Evolutionary conservation across 2,329 filamentous ascomycete species (phyloP).

Genomic region (Hirsutella minnesotensis): DNA sequence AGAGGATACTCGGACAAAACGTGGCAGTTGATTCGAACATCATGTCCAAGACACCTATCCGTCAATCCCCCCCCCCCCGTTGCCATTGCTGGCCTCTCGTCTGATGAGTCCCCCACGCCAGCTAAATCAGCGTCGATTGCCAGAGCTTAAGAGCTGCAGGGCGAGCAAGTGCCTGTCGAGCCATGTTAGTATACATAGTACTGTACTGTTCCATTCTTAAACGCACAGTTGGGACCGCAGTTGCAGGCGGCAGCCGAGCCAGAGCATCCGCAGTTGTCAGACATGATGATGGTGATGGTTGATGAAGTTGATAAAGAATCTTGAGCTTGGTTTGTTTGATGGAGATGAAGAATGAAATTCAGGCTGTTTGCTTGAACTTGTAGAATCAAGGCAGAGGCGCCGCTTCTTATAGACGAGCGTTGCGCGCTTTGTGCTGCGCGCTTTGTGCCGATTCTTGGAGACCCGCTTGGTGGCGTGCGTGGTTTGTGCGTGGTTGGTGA

Average conservation of each 20-base stretch:
- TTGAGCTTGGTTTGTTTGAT: background rate
- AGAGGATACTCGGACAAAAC: no score
- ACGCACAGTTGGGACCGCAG: constrained; percentile 25
- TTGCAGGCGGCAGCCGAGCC: constrained; percentile 20
- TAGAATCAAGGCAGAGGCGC: constrained; percentile 6
- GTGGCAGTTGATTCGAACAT: no score
- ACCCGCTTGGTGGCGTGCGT: no score
- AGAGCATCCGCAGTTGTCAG: constrained; percentile 25
- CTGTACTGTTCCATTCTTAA: background rate
- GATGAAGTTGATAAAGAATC: constrained; percentile 2
- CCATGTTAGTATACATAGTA: no score
- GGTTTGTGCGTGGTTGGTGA: no score
- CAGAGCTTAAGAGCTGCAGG: constrained; percentile 8
- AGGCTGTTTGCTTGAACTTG: background rate
- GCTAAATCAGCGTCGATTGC: no score
- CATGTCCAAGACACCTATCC: no score
- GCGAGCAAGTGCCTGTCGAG: constrained; percentile 18
- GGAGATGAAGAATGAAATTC: constrained; percentile 1
- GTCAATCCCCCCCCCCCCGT: no score
- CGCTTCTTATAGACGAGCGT: constrained; percentile 15
- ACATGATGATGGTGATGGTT: constrained; percentile 14
- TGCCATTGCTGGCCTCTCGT: no score
- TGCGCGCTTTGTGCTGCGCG: background rate
- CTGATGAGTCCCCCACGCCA: no score
- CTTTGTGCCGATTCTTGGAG: background rate